Percentiles rank a stretch among this genome's conserved stretches.
phyloP scores from a whole-genome alignment of 2,329 filamentous ascomycete species.

The Claviceps purpurea region DNA sequence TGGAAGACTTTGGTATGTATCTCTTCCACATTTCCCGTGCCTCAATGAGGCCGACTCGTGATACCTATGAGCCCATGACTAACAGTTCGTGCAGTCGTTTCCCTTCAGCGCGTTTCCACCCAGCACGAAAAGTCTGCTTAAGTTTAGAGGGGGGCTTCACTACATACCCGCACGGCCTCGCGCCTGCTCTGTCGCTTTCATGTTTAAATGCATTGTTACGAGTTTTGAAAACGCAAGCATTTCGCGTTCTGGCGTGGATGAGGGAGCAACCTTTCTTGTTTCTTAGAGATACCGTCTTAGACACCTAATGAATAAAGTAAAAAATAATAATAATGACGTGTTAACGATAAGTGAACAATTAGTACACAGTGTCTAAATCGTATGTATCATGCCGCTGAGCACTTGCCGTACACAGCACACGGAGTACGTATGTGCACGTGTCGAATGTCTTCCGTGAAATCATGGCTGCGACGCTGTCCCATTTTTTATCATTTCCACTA shows the following conservation, averaged over 20 bases:
- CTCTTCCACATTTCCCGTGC: not conserved
- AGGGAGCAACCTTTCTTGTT: slow-evolving; percentile 24
- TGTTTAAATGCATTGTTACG: slow-evolving; percentile 28
- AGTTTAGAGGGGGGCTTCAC: slow-evolving; percentile 17
- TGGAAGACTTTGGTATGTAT: slow-evolving; percentile 77
- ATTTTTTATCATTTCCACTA: too few species aligned
- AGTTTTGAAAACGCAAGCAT: slow-evolving; percentile 20
- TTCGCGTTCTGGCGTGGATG: slow-evolving; percentile 20
- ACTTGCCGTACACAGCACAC: too few species aligned
- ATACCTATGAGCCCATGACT: slow-evolving; percentile 20
- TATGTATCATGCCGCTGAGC: too few species aligned
- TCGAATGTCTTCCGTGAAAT: too few species aligned
- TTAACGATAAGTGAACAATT: not conserved
- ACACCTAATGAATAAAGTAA: slow-evolving; percentile 32
- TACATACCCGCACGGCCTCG: slow-evolving; percentile 26
- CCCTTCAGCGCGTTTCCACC: slow-evolving; percentile 77
- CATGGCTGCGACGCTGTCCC: too few species aligned
- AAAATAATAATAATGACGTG: slow-evolving; percentile 7
- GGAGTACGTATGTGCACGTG: too few species aligned
- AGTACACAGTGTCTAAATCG: not conserved
- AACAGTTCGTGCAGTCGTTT: slow-evolving; percentile 56
- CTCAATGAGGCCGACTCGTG: too few species aligned
- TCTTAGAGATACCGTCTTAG: slow-evolving; percentile 23
- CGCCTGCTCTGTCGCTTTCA: slow-evolving; percentile 25
- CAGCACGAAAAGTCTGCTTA: slow-evolving; percentile 83